Evolutionary conservation across 2,329 filamentous ascomycete species (phyloP).

Genomic region (Curvularia hawaiiensis): DNA sequence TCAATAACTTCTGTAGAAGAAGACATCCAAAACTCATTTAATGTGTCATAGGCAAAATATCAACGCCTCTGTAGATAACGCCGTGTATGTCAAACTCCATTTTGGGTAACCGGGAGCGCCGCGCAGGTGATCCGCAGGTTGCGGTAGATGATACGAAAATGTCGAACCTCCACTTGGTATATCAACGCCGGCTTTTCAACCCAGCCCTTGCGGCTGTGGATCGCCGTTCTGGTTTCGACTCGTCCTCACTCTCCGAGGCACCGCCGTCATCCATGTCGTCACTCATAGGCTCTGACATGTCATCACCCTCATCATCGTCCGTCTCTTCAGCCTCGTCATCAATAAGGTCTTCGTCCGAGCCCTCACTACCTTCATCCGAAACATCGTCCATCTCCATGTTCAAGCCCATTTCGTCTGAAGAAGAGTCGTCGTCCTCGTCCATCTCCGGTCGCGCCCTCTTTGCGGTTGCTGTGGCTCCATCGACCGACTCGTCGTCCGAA

Average conservation of each 20-base stretch:
- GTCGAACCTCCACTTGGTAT: constrained; percentile 1
- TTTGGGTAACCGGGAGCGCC: constrained; percentile 12
- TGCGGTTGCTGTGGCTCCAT: constrained; percentile 22
- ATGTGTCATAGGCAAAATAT: constrained; percentile 3
- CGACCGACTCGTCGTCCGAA: constrained; percentile 54
- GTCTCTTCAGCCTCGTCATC: constrained; percentile 60
- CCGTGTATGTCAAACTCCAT: constrained; percentile 9
- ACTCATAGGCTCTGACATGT: constrained; percentile 53
- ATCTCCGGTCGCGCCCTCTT: constrained; percentile 34
- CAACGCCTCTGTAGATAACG: constrained; percentile 9
- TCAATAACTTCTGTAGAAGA: background rate
- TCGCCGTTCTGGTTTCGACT: constrained; percentile 39
- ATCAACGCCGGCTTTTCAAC: constrained; percentile 36
- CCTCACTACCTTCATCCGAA: constrained; percentile 51
- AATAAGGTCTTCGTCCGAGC: constrained; percentile 51
- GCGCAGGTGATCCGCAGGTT: constrained; percentile 7
- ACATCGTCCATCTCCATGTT: constrained; percentile 54
- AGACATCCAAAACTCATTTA: constrained; percentile 7
- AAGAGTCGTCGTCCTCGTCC: constrained; percentile 42
- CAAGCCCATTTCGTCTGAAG: constrained; percentile 63
- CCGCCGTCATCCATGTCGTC: constrained; percentile 53
- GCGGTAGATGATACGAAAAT: constrained; percentile 14
- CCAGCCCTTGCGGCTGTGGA: constrained; percentile 43
- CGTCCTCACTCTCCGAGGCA: constrained; percentile 53
- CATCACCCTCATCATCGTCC: constrained; percentile 53